phyloP scores from a whole-genome alignment of 495 filamentous ascomycete genomes.

The Filosporella fistucella region DNA sequence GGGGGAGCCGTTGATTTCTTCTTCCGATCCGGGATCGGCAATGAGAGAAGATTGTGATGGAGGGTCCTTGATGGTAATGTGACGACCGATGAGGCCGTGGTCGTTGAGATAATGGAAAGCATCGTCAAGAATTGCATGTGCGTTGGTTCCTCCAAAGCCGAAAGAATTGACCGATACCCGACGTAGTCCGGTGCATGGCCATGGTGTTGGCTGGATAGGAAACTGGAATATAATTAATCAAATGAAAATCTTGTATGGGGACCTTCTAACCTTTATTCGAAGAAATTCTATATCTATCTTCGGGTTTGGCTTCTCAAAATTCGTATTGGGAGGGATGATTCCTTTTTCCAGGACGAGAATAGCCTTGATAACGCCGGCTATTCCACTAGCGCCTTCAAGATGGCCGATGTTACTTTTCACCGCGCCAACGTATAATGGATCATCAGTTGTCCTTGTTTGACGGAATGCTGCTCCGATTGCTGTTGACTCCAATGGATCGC shows the following conservation, averaged over 20 bases:
- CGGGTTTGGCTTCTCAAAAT: background rate
- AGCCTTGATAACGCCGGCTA: slow-evolving; percentile 54
- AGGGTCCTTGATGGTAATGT: background rate
- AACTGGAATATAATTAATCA: background rate
- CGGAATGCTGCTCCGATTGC: slow-evolving; percentile 42
- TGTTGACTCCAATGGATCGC: slow-evolving; percentile 54
- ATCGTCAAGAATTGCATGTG: slow-evolving; percentile 51
- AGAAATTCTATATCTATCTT: background rate
- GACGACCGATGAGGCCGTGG: slow-evolving; percentile 1
- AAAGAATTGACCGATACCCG: slow-evolving; percentile 32
- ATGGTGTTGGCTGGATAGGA: slow-evolving; percentile 2
- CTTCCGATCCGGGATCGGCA: background rate
- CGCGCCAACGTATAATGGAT: slow-evolving; percentile 40
- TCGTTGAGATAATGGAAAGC: slow-evolving; percentile 31
- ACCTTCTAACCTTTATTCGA: background rate
- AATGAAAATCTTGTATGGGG: background rate
- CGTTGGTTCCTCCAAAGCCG: slow-evolving; percentile 56
- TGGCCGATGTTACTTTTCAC: slow-evolving; percentile 60
- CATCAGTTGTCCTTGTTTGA: background rate
- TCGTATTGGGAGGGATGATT: slow-evolving; percentile 38
- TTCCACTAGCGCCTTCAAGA: slow-evolving; percentile 50
- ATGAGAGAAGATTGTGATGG: background rate
- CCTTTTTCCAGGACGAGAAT: slow-evolving; percentile 51
- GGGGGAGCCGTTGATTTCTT: too few species aligned
- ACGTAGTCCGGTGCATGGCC: background rate